Conservation (phyloP, 306 rosid species). For the Fagus crenata region DNA sequence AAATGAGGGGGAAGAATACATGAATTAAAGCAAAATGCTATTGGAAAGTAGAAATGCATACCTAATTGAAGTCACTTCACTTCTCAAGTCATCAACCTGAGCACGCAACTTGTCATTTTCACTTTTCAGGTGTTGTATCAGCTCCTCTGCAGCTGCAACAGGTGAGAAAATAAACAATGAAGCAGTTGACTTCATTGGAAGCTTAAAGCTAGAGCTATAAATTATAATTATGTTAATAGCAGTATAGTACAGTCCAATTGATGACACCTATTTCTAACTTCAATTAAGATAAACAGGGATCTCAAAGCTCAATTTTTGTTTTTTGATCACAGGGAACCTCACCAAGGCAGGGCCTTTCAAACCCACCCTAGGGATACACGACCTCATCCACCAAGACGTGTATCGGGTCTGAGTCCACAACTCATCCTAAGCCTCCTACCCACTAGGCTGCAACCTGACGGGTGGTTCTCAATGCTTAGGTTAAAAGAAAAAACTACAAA, state of each 20-base stretch:
- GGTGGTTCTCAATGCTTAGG: background rate
- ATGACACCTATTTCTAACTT: background rate
- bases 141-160: slow-evolving; percentile 74
- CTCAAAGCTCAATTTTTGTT: background rate
- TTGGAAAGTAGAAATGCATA: slow-evolving; percentile 29
- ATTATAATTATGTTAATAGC: background rate
- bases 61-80: slow-evolving; percentile 68
- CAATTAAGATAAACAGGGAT: background rate
- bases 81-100: slow-evolving; percentile 61
- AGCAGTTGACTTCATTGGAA: background rate
- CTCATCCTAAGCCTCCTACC: no score
- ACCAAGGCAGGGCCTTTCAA: no score
- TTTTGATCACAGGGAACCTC: no score
- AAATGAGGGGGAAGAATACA: background rate
- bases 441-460: no score
- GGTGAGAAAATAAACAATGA: slow-evolving; percentile 1
- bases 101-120: slow-evolving; percentile 59
- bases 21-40: background rate
- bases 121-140: slow-evolving; percentile 58
- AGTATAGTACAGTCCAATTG: background rate
- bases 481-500: background rate
- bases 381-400: no score
- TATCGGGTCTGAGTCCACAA: no score
- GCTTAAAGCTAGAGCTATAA: slow-evolving; percentile 4
- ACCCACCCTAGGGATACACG: no score